These are phyloP conservation scores for Hypoxylon sp. DNA, from an alignment of 2,329 filamentous ascomycete genomes.

Conservation along the genomic window DNA sequence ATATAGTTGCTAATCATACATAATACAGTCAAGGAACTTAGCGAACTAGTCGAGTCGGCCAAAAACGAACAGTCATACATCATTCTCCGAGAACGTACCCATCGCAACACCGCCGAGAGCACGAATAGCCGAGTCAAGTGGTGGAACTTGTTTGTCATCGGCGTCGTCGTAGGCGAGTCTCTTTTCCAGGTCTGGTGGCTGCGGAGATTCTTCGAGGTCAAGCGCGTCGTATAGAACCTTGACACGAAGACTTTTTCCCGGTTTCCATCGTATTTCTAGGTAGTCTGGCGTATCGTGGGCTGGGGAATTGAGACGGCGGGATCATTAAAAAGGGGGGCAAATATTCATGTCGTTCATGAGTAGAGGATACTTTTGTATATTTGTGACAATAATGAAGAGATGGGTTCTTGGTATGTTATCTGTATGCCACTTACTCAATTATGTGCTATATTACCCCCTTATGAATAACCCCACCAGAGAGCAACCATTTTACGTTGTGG, in stretches of 20 bases:
- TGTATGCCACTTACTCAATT: neutral
- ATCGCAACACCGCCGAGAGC: slow-evolving; percentile 98
- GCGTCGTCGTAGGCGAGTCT: slow-evolving; percentile 88
- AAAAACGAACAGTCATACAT: slow-evolving; percentile 99
- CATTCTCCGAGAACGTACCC: slow-evolving; percentile 91
- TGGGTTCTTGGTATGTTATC: slow-evolving; percentile 21
- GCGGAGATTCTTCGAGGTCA: slow-evolving; percentile 95
- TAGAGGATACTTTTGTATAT: slow-evolving; percentile 40
- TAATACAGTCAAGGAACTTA: slow-evolving; percentile 81
- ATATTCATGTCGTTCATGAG: slow-evolving; percentile 24
- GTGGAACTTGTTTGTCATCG: slow-evolving; percentile 98
- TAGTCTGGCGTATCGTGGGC: slow-evolving; percentile 45
- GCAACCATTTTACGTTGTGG: neutral
- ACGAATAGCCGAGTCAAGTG: slow-evolving; percentile 98
- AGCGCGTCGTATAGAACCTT: slow-evolving; percentile 68
- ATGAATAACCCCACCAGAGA: neutral
- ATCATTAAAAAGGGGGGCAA: slow-evolving; percentile 31
- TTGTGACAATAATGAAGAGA: slow-evolving; percentile 42
- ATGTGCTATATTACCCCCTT: neutral
- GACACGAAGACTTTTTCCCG: slow-evolving; percentile 4
- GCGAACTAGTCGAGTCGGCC: slow-evolving; percentile 88
- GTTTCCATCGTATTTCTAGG: slow-evolving; percentile 37
- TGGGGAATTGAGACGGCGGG: slow-evolving; percentile 35
- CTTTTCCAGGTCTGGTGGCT: slow-evolving; percentile 99
- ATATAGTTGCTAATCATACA: neutral